Evolutionary conservation across 1,284 basidiomycete genomes (phyloP).

Genomic region (Naganishia sp.): DNA sequence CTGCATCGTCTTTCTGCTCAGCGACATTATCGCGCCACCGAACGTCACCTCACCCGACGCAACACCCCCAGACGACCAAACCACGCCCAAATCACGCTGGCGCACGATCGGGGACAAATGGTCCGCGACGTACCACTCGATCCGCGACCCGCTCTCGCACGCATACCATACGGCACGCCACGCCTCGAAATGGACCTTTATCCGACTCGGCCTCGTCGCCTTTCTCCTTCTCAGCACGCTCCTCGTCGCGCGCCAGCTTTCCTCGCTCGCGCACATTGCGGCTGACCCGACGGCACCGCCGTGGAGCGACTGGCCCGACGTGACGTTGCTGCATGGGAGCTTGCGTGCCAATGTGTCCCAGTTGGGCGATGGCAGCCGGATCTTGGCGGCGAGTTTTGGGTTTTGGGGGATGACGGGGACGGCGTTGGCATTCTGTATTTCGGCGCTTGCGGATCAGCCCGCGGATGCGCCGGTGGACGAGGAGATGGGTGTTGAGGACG

Average conservation of each 20-base stretch:
- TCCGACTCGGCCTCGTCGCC: constrained; percentile 1
- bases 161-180: constrained; percentile 1
- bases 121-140: neutral
- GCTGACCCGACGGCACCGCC: constrained; percentile 1
- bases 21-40: neutral
- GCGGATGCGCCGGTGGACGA: neutral
- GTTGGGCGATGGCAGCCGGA: neutral
- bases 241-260: constrained; percentile 16
- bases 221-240: constrained; percentile 3
- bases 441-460: constrained; percentile 1
- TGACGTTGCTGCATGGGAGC: constrained; percentile 1
- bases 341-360: neutral
- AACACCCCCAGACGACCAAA: neutral
- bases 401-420: constrained; percentile 10
- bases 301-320: constrained; percentile 13
- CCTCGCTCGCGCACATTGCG: constrained; percentile 13
- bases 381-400: constrained; percentile 1
- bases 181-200: constrained; percentile 20
- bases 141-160: neutral
- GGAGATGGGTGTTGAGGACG: neutral
- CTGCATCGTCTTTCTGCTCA: constrained; percentile 5
- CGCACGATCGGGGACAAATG: too few species aligned
- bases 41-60: neutral
- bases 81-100: neutral
- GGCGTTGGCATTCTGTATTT: constrained; percentile 4